These are phyloP conservation scores for Solidago caesia DNA, from an alignment of 129 eudicot species.

Conservation along the genomic window DNA sequence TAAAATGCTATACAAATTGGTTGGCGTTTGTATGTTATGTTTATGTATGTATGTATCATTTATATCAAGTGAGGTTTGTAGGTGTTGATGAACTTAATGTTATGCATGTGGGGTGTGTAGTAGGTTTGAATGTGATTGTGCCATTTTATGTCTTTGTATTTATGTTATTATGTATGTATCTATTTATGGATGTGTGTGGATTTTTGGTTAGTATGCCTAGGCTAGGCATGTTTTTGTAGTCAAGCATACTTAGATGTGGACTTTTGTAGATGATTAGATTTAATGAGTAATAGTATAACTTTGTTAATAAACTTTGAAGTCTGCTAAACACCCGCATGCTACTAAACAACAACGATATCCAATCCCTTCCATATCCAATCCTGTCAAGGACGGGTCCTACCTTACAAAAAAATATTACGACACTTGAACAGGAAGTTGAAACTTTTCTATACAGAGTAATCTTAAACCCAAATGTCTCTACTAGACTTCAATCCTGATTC, in stretches of 20 bases:
- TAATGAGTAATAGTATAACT: background rate
- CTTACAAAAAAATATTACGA: slow-evolving; percentile 22
- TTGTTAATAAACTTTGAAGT: background rate
- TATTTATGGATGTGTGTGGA: background rate
- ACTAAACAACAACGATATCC: background rate
- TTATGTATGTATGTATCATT: no score
- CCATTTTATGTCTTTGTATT: background rate
- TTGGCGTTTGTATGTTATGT: no score
- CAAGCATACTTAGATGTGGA: background rate
- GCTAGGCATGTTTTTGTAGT: background rate
- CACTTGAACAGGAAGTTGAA: slow-evolving; percentile 30
- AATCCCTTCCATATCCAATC: background rate
- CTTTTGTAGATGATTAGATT: background rate
- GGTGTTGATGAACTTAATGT: background rate
- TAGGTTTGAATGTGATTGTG: slow-evolving; percentile 3
- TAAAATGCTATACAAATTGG: no score
- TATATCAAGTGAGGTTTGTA: background rate
- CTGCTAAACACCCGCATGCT: background rate
- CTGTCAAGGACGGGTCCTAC: background rate
- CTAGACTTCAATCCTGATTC: background rate
- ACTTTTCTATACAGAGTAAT: slow-evolving; percentile 34
- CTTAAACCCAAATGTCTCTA: slow-evolving; percentile 20
- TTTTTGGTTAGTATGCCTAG: no score
- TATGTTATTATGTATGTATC: background rate
- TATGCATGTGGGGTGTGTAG: slow-evolving; percentile 13